Conservation (phyloP, 768 basidiomycete genomes). For the Lactarius sanguifluus region DNA sequence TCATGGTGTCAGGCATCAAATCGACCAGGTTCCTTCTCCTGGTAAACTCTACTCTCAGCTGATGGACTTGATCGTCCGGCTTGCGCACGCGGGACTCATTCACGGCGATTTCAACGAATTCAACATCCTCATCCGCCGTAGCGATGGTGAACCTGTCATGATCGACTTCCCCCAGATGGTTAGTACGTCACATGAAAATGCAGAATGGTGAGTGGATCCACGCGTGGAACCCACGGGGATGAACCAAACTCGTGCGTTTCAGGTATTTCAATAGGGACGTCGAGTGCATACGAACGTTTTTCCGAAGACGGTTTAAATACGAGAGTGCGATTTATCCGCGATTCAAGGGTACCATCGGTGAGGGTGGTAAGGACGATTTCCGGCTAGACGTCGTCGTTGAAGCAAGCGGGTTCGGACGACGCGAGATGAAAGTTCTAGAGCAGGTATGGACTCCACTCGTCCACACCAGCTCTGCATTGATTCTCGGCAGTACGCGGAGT, state of each 20-base stretch:
- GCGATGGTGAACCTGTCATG: conserved; percentile 74
- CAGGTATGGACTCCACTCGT: conserved; percentile 53
- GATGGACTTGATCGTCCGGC: conserved; percentile 95
- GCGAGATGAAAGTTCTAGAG: conserved; percentile 79
- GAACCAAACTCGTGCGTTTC: conserved; percentile 20
- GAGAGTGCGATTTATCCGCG: conserved; percentile 88
- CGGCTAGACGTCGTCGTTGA: conserved; percentile 87
- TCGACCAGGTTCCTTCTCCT: conserved; percentile 78
- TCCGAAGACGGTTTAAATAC: conserved; percentile 86
- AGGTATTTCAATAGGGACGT: conserved; percentile 99
- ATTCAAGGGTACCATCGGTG: conserved; percentile 65
- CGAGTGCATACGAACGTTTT: conserved; percentile 92
- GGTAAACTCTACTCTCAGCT: conserved; percentile 87
- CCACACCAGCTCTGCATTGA: conserved; percentile 11
- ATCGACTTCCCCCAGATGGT: conserved; percentile 99
- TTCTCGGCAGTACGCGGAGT: conserved; percentile 30
- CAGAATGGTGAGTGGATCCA: conserved; percentile 75
- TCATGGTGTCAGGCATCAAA: conserved; percentile 66
- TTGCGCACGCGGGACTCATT: conserved; percentile 92
- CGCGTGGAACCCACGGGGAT: not conserved
- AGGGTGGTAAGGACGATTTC: conserved; percentile 52
- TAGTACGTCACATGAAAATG: conserved; percentile 93
- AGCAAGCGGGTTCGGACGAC: conserved; percentile 89
- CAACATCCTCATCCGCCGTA: conserved; percentile 90
- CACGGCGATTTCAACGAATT: conserved; percentile 99